Percentiles rank a stretch among this genome's conserved stretches.
These are phyloP conservation scores for Haplosporangium sp. DNA, from an alignment of 371 early-diverging fungal genomes.

Conservation along the genomic window DNA sequence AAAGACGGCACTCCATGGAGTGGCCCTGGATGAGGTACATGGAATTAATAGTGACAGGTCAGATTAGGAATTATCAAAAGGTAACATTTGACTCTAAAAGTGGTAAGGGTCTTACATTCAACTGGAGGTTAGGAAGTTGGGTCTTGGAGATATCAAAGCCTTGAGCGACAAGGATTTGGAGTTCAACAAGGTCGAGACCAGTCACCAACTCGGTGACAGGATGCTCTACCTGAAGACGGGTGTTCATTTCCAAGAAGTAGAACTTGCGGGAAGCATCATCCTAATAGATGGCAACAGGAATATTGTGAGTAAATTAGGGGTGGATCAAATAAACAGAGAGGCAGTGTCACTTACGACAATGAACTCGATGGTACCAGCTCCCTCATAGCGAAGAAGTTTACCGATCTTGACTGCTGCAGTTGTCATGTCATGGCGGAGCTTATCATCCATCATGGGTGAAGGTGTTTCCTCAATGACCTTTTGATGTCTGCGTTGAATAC, in stretches of 20 bases:
- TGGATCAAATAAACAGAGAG: not conserved
- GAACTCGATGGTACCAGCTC: constrained; percentile 90
- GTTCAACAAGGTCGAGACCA: constrained; percentile 94
- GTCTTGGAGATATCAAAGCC: constrained; percentile 57
- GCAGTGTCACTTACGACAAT: constrained; percentile 63
- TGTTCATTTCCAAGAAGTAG: constrained; percentile 89
- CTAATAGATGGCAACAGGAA: not conserved
- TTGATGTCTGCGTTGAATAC: constrained; percentile 89
- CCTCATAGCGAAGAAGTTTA: constrained; percentile 68
- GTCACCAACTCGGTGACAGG: constrained; percentile 96
- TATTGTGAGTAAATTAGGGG: too few species aligned
- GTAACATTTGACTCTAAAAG: not conserved
- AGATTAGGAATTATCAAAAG: constrained; percentile 6
- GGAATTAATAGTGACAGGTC: constrained; percentile 11
- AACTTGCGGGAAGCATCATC: constrained; percentile 75
- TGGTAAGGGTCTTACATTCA: constrained; percentile 43
- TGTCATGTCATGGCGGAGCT: constrained; percentile 66
- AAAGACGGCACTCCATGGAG: constrained; percentile 87
- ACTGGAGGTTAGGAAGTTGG: constrained; percentile 56
- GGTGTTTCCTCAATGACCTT: constrained; percentile 87
- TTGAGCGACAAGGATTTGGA: constrained; percentile 80
- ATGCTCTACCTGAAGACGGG: constrained; percentile 94
- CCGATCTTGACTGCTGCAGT: constrained; percentile 70
- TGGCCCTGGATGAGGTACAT: constrained; percentile 64
- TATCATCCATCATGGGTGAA: constrained; percentile 64